These are phyloP conservation scores for Pseudozyma hubeiensis DNA, from an alignment of 1,284 basidiomycete genomes.

Conservation along the genomic window DNA sequence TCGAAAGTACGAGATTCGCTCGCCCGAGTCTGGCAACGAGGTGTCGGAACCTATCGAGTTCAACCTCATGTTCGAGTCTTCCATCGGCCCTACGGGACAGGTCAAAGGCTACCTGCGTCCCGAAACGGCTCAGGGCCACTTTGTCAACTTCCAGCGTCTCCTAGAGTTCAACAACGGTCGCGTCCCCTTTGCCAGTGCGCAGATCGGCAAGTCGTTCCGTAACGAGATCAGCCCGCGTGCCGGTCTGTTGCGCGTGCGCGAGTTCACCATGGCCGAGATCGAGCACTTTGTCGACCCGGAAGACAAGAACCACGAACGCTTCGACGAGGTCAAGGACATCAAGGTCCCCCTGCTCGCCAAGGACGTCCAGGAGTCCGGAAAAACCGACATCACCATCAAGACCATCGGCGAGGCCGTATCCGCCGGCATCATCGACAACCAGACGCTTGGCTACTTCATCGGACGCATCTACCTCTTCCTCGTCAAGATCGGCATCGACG, in stretches of 20 bases:
- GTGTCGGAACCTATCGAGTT: conserved; percentile 93
- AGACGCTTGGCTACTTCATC: conserved; percentile 97
- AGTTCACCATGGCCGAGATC: conserved; percentile 99
- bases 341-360: conserved; percentile 84
- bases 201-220: conserved; percentile 95
- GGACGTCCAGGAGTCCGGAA: conserved; percentile 82
- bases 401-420: conserved; percentile 89
- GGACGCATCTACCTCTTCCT: conserved; percentile 92
- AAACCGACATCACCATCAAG: conserved; percentile 77
- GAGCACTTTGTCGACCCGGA: conserved; percentile 98
- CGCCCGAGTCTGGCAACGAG: conserved; percentile 92
- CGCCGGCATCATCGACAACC: conserved; percentile 87
- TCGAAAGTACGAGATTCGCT: conserved; percentile 82
- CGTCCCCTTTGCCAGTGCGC: conserved; percentile 95
- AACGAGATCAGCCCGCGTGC: conserved; percentile 98
- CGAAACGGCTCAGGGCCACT: conserved; percentile 98
- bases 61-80: conserved; percentile 98
- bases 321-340: conserved; percentile 82
- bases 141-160: conserved; percentile 96
- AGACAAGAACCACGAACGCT: conserved; percentile 88
- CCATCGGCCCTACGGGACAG: conserved; percentile 97
- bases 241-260: conserved; percentile 93
- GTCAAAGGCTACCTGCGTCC: conserved; percentile 96
- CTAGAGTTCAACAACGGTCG: conserved; percentile 98
- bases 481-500: conserved; percentile 90